These are phyloP conservation scores for Solanum gandarillasii DNA, from an alignment of 257 asterid species.

Conservation along the genomic window DNA sequence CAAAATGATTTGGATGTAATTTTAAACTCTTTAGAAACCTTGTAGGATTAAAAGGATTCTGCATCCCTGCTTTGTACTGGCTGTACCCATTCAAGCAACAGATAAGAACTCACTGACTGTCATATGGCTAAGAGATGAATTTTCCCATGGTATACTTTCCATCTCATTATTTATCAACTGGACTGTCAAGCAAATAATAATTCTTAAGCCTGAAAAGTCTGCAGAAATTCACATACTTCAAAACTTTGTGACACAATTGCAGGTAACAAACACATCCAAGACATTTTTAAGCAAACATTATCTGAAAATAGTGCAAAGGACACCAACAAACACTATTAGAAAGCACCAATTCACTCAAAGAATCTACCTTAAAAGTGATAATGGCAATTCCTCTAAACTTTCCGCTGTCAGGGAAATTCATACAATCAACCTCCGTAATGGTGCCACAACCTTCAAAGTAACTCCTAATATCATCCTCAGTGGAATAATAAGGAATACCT, in stretches of 20 bases:
- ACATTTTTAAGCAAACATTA: neutral
- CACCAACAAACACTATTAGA: neutral
- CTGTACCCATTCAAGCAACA: neutral
- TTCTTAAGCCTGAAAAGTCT: neutral
- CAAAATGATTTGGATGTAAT: neutral
- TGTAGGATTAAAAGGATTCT: neutral
- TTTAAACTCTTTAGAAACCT: neutral
- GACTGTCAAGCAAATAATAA: neutral
- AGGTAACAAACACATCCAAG: neutral
- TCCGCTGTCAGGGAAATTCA: constrained; percentile 81
- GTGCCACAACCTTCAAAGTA: constrained; percentile 92
- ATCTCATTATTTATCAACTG: neutral
- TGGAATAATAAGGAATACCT: constrained; percentile 93
- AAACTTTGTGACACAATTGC: neutral
- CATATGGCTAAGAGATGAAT: neutral
- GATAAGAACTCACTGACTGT: neutral
- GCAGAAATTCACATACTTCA: neutral
- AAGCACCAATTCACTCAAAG: neutral
- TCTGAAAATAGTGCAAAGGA: neutral
- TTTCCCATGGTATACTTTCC: neutral
- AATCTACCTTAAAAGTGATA: constrained; percentile 69
- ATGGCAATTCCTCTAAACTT: constrained; percentile 98
- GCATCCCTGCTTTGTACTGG: neutral
- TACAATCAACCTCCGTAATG: constrained; percentile 68
- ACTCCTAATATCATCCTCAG: constrained; percentile 91